Conservation (phyloP, 2,329 filamentous ascomycete species). For the Xylariaceae sp. region DNA sequence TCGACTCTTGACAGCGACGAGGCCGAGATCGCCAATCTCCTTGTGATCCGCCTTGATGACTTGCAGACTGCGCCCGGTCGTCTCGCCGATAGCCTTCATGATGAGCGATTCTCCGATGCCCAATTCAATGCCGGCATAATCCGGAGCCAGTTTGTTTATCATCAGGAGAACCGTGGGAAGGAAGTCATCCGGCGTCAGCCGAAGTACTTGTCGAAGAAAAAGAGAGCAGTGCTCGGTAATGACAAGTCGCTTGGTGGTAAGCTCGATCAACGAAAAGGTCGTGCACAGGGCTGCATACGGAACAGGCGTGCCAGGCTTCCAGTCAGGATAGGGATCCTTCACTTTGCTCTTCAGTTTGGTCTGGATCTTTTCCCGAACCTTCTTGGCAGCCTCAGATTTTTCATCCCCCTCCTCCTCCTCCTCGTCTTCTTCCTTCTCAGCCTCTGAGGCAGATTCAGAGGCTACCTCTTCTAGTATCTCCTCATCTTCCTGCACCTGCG, state of each 20-base stretch:
- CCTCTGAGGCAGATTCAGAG: slow-evolving; percentile 43
- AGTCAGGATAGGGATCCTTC: slow-evolving; percentile 89
- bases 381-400: slow-evolving; percentile 66
- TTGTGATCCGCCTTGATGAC: slow-evolving; percentile 95
- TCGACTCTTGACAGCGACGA: slow-evolving; percentile 92
- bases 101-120: slow-evolving; percentile 98
- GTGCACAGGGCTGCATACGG: slow-evolving; percentile 92
- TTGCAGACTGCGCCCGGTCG: slow-evolving; percentile 77
- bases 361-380: slow-evolving; percentile 76
- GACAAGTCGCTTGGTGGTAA: slow-evolving; percentile 84
- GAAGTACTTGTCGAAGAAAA: slow-evolving; percentile 90
- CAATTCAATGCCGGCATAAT: slow-evolving; percentile 92
- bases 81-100: slow-evolving; percentile 97
- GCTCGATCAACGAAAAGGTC: slow-evolving; percentile 90
- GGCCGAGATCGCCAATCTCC: slow-evolving; percentile 89
- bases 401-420: slow-evolving; percentile 46
- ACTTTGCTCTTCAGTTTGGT: slow-evolving; percentile 61
- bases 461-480: slow-evolving; percentile 40
- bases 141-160: slow-evolving; percentile 96
- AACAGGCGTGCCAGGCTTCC: slow-evolving; percentile 81
- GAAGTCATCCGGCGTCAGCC: slow-evolving; percentile 81
- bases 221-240: slow-evolving; percentile 86
- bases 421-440: slow-evolving; percentile 44
- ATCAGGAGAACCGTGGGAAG: slow-evolving; percentile 86
- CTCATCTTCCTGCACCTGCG: slow-evolving; percentile 26